Evolutionary conservation across 2,329 filamentous ascomycete species (phyloP).

Genomic region (Scedosporium boydii): DNA sequence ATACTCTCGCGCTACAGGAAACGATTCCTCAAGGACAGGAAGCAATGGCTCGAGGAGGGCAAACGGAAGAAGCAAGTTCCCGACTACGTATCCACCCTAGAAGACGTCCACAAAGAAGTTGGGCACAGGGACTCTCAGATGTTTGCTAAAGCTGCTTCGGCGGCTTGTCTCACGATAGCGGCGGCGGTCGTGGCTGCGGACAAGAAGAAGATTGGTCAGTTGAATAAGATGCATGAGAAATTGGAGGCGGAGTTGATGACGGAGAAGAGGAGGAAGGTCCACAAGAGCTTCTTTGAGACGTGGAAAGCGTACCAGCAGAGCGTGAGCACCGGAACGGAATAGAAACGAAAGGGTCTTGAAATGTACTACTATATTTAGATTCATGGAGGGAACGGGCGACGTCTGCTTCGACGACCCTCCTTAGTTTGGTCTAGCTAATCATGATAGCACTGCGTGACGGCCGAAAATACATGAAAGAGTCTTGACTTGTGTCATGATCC

Average conservation of each 20-base stretch:
- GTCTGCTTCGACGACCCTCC: too few relatives aligned
- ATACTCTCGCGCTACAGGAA: slow-evolving; percentile 66
- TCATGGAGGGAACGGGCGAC: slow-evolving; percentile 19
- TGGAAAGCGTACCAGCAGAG: slow-evolving; percentile 50
- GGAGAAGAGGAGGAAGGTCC: slow-evolving; percentile 35
- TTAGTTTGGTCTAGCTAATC: too few relatives aligned
- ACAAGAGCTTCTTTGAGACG: slow-evolving; percentile 58
- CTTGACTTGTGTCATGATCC: too few relatives aligned
- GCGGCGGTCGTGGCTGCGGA: slow-evolving; percentile 49
- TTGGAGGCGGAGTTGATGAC: slow-evolving; percentile 47
- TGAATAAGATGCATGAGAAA: slow-evolving; percentile 47
- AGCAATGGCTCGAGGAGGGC: slow-evolving; percentile 22
- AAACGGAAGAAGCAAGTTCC: slow-evolving; percentile 27
- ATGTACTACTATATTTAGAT: neutral
- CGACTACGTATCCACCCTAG: slow-evolving; percentile 48
- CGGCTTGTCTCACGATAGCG: slow-evolving; percentile 57
- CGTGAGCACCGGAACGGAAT: neutral
- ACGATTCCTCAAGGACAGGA: slow-evolving; percentile 47
- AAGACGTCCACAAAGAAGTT: slow-evolving; percentile 59
- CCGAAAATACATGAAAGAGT: too few relatives aligned
- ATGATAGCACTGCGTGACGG: too few relatives aligned
- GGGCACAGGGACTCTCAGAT: slow-evolving; percentile 54
- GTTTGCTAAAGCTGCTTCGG: slow-evolving; percentile 67
- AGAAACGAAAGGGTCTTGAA: neutral
- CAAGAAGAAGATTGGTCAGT: slow-evolving; percentile 44